Conservation (phyloP, 371 early-diverging fungal genomes). For the Mucor saturninus region DNA sequence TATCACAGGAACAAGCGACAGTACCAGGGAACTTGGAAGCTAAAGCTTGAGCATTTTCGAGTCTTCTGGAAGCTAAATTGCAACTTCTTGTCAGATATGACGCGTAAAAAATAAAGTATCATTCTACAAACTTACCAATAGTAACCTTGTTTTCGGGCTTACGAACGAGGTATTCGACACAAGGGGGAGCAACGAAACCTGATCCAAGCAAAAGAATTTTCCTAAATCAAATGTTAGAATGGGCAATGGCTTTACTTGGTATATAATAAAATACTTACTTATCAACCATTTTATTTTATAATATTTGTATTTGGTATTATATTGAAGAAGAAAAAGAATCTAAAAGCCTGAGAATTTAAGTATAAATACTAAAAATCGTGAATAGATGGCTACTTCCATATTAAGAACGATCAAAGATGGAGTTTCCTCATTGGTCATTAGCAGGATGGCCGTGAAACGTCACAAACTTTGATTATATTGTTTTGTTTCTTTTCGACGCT, state of each 20-base stretch:
- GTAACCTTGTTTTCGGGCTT: constrained; percentile 84
- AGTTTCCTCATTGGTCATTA: constrained; percentile 10
- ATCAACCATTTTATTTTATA: constrained; percentile 22
- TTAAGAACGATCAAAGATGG: constrained; percentile 21
- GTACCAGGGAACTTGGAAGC: constrained; percentile 60
- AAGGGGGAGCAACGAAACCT: constrained; percentile 96
- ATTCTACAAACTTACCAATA: constrained; percentile 50
- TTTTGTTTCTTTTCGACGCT: no score
- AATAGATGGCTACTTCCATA: constrained; percentile 19
- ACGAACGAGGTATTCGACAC: constrained; percentile 92
- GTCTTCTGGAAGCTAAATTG: constrained; percentile 78
- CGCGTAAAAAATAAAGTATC: background rate
- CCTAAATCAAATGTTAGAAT: constrained; percentile 38
- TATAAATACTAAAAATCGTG: background rate
- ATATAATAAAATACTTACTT: constrained; percentile 21
- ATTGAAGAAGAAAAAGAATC: constrained; percentile 3
- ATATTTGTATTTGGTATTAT: background rate
- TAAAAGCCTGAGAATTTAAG: constrained; percentile 1
- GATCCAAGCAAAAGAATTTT: constrained; percentile 94
- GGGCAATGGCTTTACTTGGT: no score
- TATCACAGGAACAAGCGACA: constrained; percentile 80
- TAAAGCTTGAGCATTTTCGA: constrained; percentile 79
- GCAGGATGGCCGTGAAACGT: background rate
- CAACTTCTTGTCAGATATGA: background rate
- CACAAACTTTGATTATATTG: no score